Evolutionary conservation across 306 rosid genomes (phyloP), one percentile per base, ranked within the genome.

Genomic region (Abrus pulchellus): DNA sequence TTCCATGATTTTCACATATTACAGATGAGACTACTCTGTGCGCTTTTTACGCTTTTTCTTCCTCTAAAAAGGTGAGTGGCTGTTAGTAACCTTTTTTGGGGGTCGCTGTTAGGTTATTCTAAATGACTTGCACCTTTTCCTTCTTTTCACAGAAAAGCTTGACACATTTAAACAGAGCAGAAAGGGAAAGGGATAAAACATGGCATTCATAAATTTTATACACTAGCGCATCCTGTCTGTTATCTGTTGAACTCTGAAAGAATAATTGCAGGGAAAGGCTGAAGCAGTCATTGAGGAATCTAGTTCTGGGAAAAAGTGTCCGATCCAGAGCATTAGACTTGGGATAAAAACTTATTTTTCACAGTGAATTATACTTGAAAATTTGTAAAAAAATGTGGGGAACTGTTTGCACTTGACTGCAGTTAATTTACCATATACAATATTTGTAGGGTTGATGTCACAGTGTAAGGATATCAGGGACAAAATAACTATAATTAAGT

Each of bases 261-360:
- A 73, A 64, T 80, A 80, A 80, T 80, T 41, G 72, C 76, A 53
- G 74, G 77, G 57, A 84, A 74, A 87, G 86, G 53, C 76, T 60
- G 83, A 49, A 3, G 13, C 79, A 29, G 70, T 55, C 63, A 53
- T 75, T 72, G 74, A 85, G 88, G 88, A 84, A 63, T 79, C 85
- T 74, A 64, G 38, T 44, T 67, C 53, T 50, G 52, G 45, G 68
- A 29, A 54, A 55, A 80, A 48, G 74, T 54, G 40, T 73, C 76
- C 74, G 71, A 74, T 54, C 74, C 61, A 56, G 71, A 30, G 48
- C 53, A 74, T n/a, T 34, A 68, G 54, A 32, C 68, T 45, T 53
- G 73, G 29, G 5, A 67, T 12, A 34, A 57, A 65, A 20, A 9
- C 28, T 30, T 5, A 27, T 41, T 9, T 38, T 43, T 45, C 57